These are phyloP conservation scores for Avena insularis DNA, from an alignment of 176 grass and related monocot genomes.

Conservation along the genomic window DNA sequence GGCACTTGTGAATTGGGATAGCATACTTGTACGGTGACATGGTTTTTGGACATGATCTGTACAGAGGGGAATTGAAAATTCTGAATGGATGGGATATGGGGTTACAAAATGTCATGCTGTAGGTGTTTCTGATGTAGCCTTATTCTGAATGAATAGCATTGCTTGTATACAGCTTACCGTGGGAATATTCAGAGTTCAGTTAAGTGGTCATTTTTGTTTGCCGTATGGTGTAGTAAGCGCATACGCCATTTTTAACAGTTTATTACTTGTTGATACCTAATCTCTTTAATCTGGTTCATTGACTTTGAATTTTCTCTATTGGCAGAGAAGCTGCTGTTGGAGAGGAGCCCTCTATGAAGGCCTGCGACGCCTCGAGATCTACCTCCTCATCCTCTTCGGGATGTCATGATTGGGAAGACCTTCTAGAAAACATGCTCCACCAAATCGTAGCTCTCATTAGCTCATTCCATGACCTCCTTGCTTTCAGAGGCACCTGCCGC, in stretches of 20 bases:
- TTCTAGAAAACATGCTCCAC: background rate
- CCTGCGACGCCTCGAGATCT: background rate
- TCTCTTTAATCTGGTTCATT: background rate
- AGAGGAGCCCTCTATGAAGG: background rate
- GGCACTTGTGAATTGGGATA: background rate
- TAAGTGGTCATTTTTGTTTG: background rate
- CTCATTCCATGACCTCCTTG: slow-evolving; percentile 17
- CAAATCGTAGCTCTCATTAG: background rate
- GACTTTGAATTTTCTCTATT: background rate
- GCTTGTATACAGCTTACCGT: background rate
- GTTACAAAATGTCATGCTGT: background rate
- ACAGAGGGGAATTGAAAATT: background rate
- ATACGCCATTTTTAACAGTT: background rate
- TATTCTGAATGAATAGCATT: background rate
- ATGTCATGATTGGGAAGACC: background rate
- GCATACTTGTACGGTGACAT: background rate
- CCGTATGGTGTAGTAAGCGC: background rate
- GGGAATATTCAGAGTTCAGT: background rate
- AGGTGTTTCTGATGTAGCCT: background rate
- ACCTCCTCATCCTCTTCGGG: background rate
- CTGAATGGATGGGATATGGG: background rate
- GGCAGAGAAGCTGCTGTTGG: background rate
- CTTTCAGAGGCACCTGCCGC: slow-evolving; percentile 1
- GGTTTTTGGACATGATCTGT: background rate
- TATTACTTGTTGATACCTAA: too few species aligned